phyloP scores from a whole-genome alignment of 371 early-diverging fungal species.

The Thermomucor indicae-seudaticae region DNA sequence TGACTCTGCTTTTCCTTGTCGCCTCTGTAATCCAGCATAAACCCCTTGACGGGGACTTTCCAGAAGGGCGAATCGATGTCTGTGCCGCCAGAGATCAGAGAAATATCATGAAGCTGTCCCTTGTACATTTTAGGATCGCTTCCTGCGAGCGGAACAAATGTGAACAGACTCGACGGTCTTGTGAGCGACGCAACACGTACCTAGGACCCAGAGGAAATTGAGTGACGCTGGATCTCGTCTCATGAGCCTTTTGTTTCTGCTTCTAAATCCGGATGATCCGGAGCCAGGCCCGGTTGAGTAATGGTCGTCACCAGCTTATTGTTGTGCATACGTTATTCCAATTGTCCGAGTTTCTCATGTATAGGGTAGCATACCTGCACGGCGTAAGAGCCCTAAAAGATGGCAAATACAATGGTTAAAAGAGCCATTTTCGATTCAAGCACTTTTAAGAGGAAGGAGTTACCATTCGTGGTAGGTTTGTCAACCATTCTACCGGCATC shows the following conservation, averaged over 20 bases:
- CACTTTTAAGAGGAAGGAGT: background rate
- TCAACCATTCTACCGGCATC: too few relatives aligned
- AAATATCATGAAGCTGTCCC: conserved; percentile 14
- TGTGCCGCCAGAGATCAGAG: conserved; percentile 3
- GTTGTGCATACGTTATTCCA: too few relatives aligned
- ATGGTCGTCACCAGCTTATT: conserved; percentile 21
- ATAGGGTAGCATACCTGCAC: conserved; percentile 14
- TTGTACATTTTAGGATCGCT: conserved; percentile 17
- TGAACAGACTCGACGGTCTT: too few relatives aligned
- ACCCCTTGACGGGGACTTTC: conserved; percentile 21
- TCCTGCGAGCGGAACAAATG: too few relatives aligned
- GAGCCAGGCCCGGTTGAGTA: conserved; percentile 17
- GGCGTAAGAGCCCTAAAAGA: background rate
- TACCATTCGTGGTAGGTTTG: conserved; percentile 1
- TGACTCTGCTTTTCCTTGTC: too few relatives aligned
- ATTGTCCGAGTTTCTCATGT: too few relatives aligned
- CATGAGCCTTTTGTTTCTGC: too few relatives aligned
- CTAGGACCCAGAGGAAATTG: conserved; percentile 15
- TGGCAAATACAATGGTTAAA: too few relatives aligned
- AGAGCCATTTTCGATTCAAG: background rate
- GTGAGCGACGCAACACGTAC: conserved; percentile 7
- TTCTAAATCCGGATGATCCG: conserved; percentile 17
- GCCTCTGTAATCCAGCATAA: conserved; percentile 1
- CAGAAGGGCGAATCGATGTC: conserved; percentile 23
- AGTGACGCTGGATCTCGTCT: conserved; percentile 8